Base-by-base conservation (phyloP, 129 eudicot species). In the Apium graveolens region DNA sequence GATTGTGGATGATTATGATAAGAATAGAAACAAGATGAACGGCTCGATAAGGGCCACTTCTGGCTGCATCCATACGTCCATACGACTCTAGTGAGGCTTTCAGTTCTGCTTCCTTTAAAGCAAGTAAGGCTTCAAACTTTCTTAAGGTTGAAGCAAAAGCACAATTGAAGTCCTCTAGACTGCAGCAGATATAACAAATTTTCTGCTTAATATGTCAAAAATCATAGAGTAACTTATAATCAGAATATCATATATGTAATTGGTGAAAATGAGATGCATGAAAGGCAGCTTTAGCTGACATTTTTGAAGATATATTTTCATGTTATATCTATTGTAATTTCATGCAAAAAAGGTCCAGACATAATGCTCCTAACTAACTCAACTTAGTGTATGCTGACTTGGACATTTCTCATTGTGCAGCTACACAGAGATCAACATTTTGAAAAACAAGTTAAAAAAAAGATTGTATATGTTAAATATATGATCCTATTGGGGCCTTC, bases 21-120 rank as follows among this genome's bases (percentile, higher is more conserved):
- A 91, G 89, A 48, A 88, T 76, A 37, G 91, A 75, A 78, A 87
- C 88, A 26, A 91, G 77, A 76, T 95, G 98, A 82, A 95, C 78
- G 77, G 91, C 92, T 80, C 97, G 96, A 86, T 88, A 90, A 70
- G 98, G 98, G 34, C 98, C 97, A 80, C 57, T 89, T 69, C 89
- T 86, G 49, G 97, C 78, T 43, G 91, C 81, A 80, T 88, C 91
- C 68, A 95, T 76, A 38, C 76, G 78, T 29, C 87, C 83, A 74
- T 91, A 95, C 11, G 94, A 87, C 76, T 88, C 92, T 43, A 95
- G 78, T 55, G 91, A 70, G 39, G 87, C 77, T 16, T 75, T 79
- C 32, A 95, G 80, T 75, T 91, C 80, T 34, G 70, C 32, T 45
- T 91, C 91, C 16, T 86, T 85, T 20, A 87, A 57, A 74, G 84